phyloP scores from a whole-genome alignment of 805 yeast genomes.

The Wickerhamiella slavikovae region DNA sequence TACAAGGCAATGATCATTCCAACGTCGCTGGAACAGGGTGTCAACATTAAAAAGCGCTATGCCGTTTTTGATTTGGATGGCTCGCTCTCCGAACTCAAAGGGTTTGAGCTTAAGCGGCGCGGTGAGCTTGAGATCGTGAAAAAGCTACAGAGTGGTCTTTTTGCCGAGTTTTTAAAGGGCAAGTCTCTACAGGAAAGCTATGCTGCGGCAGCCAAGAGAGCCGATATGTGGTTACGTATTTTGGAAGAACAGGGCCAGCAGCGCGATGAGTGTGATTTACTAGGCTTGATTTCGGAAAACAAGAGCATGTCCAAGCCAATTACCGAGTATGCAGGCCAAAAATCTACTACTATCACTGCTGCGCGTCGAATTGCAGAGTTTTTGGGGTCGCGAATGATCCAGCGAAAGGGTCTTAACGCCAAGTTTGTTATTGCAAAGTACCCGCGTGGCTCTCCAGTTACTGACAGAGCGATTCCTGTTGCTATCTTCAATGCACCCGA shows the following conservation, averaged over 20 bases:
- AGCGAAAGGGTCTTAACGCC: conserved; percentile 89
- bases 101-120: conserved; percentile 89
- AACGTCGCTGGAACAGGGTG: conserved; percentile 92
- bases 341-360: conserved; percentile 89
- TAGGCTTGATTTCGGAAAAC: conserved; percentile 88
- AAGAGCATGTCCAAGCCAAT: conserved; percentile 85
- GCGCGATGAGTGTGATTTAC: conserved; percentile 72
- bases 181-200: conserved; percentile 60
- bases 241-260: conserved; percentile 55
- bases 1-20: conserved; percentile 95
- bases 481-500: conserved; percentile 69
- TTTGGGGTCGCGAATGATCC: conserved; percentile 88
- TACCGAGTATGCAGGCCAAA: conserved; percentile 73
- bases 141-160: conserved; percentile 86
- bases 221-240: conserved; percentile 91
- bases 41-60: conserved; percentile 85
- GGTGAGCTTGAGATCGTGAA: conserved; percentile 89
- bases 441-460: conserved; percentile 74
- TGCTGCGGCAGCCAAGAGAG: conserved; percentile 73
- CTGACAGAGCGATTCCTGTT: conserved; percentile 93
- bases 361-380: conserved; percentile 87
- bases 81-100: conserved; percentile 81
- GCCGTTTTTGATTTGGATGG: conserved; percentile 96
- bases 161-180: conserved; percentile 80
- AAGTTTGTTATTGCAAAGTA: conserved; percentile 73